Conservation (phyloP, 2,329 filamentous ascomycete genomes). For the Fusarium palustre region DNA sequence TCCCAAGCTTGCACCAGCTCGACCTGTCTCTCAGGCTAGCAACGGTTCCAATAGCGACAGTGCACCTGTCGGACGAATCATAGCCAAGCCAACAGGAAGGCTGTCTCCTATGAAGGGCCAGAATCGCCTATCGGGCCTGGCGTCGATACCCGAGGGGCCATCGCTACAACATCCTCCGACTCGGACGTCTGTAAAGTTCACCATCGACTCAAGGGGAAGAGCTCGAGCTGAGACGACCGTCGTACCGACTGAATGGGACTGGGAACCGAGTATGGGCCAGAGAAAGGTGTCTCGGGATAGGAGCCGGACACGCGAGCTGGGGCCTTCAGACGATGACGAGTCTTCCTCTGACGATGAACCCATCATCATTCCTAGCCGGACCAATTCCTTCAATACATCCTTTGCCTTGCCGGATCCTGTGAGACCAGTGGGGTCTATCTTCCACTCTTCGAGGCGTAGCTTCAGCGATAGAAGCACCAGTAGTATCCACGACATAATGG, state of each 20-base stretch:
- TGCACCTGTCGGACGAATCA: slow-evolving; percentile 49
- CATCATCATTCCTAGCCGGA: slow-evolving; percentile 72
- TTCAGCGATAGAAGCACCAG: slow-evolving; percentile 63
- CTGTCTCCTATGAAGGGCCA: slow-evolving; percentile 65
- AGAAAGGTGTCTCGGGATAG: slow-evolving; percentile 49
- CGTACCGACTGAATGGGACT: slow-evolving; percentile 51
- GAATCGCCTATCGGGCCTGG: slow-evolving; percentile 63
- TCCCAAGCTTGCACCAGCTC: slow-evolving; percentile 61
- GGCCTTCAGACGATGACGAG: slow-evolving; percentile 63
- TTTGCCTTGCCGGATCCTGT: slow-evolving; percentile 68
- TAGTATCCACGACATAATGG: slow-evolving; percentile 54
- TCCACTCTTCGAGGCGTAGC: slow-evolving; percentile 61
- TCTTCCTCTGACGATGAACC: slow-evolving; percentile 73
- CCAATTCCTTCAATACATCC: slow-evolving; percentile 63
- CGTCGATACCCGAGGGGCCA: slow-evolving; percentile 67
- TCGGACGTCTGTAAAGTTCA: slow-evolving; percentile 70
- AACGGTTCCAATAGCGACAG: slow-evolving; percentile 49
- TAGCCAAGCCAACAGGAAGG: slow-evolving; percentile 59
- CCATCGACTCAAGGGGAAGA: slow-evolving; percentile 71
- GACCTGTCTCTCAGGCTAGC: slow-evolving; percentile 51
- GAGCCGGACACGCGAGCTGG: slow-evolving; percentile 53
- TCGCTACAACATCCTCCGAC: slow-evolving; percentile 56
- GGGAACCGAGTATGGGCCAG: slow-evolving; percentile 44
- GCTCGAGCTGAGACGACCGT: slow-evolving; percentile 67
- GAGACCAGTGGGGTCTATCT: slow-evolving; percentile 62